phyloP scores from a whole-genome alignment of 2,329 filamentous ascomycete genomes.

The Colletotrichum shisoi region DNA sequence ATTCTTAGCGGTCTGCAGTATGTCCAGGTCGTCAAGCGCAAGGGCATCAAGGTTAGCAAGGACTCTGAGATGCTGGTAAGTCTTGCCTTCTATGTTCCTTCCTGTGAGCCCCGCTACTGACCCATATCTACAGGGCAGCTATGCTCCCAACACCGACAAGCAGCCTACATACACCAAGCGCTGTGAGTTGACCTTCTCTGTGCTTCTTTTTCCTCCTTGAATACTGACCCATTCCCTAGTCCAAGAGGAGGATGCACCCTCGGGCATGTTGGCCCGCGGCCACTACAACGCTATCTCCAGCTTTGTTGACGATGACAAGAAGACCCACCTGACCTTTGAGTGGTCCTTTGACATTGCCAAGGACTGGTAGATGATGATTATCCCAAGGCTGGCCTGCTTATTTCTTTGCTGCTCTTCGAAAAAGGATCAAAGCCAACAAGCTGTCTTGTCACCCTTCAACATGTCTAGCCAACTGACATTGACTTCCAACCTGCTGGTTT shows the following conservation, averaged over 20 bases:
- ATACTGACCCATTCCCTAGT: constrained; percentile 61
- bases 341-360: constrained; percentile 98
- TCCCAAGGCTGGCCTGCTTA: neutral
- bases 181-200: constrained; percentile 69
- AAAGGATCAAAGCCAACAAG: neutral
- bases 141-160: constrained; percentile 89
- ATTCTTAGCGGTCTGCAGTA: constrained; percentile 96
- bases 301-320: constrained; percentile 95
- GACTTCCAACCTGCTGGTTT: neutral
- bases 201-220: neutral
- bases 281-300: constrained; percentile 88
- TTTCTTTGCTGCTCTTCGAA: neutral
- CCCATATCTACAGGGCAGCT: constrained; percentile 72
- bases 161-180: constrained; percentile 87
- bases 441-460: neutral
- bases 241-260: constrained; percentile 88
- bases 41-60: constrained; percentile 87
- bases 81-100: constrained; percentile 40
- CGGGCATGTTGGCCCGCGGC: constrained; percentile 87
- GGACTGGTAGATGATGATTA: constrained; percentile 73
- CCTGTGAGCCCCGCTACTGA: constrained; percentile 43
- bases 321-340: constrained; percentile 88
- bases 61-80: constrained; percentile 97
- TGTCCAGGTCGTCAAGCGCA: constrained; percentile 90
- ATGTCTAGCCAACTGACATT: neutral